Conservation (phyloP, 2,329 filamentous ascomycete genomes). For the Microsporum audouinii region DNA sequence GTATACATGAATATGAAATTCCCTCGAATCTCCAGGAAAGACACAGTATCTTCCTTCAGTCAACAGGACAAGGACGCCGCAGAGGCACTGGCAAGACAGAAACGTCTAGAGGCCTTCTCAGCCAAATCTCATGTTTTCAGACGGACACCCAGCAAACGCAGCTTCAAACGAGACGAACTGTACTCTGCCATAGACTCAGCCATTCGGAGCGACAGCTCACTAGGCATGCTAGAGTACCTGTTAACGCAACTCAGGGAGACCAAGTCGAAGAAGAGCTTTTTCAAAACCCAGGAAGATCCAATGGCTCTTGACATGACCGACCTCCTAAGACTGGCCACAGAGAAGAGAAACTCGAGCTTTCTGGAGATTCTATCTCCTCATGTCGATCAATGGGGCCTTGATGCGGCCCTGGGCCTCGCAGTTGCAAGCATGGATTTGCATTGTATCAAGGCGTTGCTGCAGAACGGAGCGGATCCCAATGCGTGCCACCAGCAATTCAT, state of each 20-base stretch:
- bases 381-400: slow-evolving; percentile 9
- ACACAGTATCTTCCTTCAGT: slow-evolving; percentile 7
- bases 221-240: slow-evolving; percentile 14
- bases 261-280: slow-evolving; percentile 10
- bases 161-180: slow-evolving; percentile 14
- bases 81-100: slow-evolving; percentile 12
- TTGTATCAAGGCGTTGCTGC: slow-evolving; percentile 11
- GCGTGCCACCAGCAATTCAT: slow-evolving; percentile 12
- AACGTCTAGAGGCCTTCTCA: slow-evolving; percentile 13
- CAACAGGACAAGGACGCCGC: slow-evolving; percentile 10
- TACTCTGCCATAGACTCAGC: slow-evolving; percentile 13
- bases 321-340: slow-evolving; percentile 11
- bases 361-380: slow-evolving; percentile 12
- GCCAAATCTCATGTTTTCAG: slow-evolving; percentile 16
- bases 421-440: slow-evolving; percentile 11
- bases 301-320: slow-evolving; percentile 6
- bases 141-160: slow-evolving; percentile 14
- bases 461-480: slow-evolving; percentile 15
- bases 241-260: slow-evolving; percentile 12
- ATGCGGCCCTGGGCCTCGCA: slow-evolving; percentile 7
- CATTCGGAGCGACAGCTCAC: slow-evolving; percentile 10
- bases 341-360: slow-evolving; percentile 9
- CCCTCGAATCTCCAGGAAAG: slow-evolving; percentile 4
- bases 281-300: slow-evolving; percentile 8
- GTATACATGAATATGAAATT: slow-evolving; percentile 8